phyloP scores from a whole-genome alignment of 1,284 basidiomycete genomes.

The Trichosporon sp. region DNA sequence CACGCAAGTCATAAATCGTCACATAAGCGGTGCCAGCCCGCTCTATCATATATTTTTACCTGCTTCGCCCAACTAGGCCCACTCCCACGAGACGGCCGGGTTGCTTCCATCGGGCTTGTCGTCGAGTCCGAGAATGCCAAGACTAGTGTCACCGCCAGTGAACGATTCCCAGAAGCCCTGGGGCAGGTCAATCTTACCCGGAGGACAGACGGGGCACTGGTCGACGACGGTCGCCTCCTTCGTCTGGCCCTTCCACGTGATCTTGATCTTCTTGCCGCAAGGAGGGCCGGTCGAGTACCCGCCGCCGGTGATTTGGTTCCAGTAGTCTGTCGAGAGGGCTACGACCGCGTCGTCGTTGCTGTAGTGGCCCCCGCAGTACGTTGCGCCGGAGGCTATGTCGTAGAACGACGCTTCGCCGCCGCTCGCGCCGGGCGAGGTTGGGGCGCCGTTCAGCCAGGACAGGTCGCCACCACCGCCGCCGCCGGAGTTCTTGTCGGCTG shows the following conservation, averaged over 20 bases:
- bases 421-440: neutral
- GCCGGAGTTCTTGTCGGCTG: neutral
- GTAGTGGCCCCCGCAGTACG: neutral
- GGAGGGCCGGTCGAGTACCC: constrained; percentile 45
- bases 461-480: neutral
- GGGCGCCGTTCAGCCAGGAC: neutral
- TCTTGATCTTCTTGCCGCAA: constrained; percentile 62
- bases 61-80: too few species aligned
- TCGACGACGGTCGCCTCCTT: constrained; percentile 61
- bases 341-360: constrained; percentile 39
- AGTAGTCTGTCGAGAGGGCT: constrained; percentile 41
- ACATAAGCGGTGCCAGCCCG: neutral
- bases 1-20: too few species aligned
- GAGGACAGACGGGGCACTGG: constrained; percentile 49
- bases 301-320: constrained; percentile 37
- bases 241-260: constrained; percentile 59
- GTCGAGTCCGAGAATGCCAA: neutral
- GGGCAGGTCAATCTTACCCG: constrained; percentile 71
- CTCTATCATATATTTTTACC: too few species aligned
- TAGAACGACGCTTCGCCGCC: neutral
- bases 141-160: neutral
- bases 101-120: neutral
- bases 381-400: neutral
- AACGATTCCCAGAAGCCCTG: constrained; percentile 54
- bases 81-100: neutral